A percentile compares a stretch with the other conserved stretches of the same genome.
phyloP scores from a whole-genome alignment of 352 stramenopile species.

The Globisporangium barbulae region DNA sequence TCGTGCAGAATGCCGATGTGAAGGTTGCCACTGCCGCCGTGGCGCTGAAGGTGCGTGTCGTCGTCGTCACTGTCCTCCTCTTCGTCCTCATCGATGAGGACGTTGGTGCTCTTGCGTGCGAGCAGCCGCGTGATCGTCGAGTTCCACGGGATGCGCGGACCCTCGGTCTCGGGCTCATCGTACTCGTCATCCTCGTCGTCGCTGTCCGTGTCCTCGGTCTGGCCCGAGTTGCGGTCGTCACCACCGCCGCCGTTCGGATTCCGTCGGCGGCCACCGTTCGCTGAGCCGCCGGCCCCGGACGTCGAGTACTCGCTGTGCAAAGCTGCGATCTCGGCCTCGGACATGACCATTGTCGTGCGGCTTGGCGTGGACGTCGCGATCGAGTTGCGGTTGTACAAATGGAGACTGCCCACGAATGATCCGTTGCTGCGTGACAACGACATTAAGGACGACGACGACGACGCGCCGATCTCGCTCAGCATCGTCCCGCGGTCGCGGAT shows the following conservation, averaged over 20 bases:
- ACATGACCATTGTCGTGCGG: constrained; percentile 18
- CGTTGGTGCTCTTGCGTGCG: constrained; percentile 46
- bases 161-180: constrained; percentile 31
- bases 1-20: background rate
- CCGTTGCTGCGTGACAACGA: constrained; percentile 8
- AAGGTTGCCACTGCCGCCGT: background rate
- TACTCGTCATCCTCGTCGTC: constrained; percentile 23
- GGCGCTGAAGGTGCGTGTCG: background rate
- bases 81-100: constrained; percentile 59
- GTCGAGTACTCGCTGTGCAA: constrained; percentile 8
- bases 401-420: constrained; percentile 20
- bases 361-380: constrained; percentile 19
- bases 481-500: constrained; percentile 34
- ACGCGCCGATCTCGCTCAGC: constrained; percentile 17
- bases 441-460: constrained; percentile 1
- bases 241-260: background rate
- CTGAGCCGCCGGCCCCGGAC: background rate
- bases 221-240: constrained; percentile 14
- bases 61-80: constrained; percentile 37
- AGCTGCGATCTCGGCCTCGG: constrained; percentile 13
- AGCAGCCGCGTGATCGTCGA: constrained; percentile 43
- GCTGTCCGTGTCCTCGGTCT: constrained; percentile 27
- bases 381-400: constrained; percentile 22
- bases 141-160: constrained; percentile 39
- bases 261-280: background rate